A percentile compares a stretch with the other conserved stretches of the same genome.
phyloP scores from a whole-genome alignment of 2,329 filamentous ascomycete species.

The Aureobasidium melanogenum region DNA sequence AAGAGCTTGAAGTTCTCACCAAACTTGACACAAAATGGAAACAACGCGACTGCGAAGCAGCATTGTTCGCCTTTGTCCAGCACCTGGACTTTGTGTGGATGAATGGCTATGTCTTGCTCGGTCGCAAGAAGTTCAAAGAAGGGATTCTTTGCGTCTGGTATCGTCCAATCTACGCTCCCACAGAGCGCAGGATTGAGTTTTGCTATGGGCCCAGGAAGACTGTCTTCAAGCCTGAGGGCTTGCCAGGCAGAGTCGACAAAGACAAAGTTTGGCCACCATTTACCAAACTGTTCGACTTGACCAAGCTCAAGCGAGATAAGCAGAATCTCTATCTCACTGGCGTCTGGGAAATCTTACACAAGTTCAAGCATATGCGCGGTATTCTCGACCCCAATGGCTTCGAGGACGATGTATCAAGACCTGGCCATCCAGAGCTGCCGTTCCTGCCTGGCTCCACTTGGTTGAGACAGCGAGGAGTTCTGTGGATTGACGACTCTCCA shows the following conservation, averaged over 20 bases:
- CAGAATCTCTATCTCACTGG: background rate
- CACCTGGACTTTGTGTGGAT: background rate
- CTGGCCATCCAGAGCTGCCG: background rate
- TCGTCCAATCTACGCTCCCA: background rate
- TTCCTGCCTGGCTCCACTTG: background rate
- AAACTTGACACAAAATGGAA: background rate
- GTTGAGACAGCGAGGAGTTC: background rate
- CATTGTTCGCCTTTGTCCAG: background rate
- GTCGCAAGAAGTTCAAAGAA: background rate
- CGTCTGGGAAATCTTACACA: background rate
- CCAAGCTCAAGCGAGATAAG: background rate
- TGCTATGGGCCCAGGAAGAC: background rate
- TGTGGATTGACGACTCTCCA: background rate
- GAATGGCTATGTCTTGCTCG: background rate
- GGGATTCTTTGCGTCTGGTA: background rate
- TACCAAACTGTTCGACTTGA: background rate
- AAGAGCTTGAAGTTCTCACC: background rate
- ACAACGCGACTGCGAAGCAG: background rate
- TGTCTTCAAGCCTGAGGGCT: background rate
- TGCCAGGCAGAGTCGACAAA: background rate
- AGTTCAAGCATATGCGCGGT: background rate
- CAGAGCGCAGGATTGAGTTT: background rate
- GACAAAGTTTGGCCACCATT: background rate
- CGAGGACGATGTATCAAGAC: background rate
- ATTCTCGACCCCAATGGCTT: background rate